These are phyloP conservation scores for Rheum nobile DNA, from an alignment of 148 eudicot genomes.

Conservation along the genomic window DNA sequence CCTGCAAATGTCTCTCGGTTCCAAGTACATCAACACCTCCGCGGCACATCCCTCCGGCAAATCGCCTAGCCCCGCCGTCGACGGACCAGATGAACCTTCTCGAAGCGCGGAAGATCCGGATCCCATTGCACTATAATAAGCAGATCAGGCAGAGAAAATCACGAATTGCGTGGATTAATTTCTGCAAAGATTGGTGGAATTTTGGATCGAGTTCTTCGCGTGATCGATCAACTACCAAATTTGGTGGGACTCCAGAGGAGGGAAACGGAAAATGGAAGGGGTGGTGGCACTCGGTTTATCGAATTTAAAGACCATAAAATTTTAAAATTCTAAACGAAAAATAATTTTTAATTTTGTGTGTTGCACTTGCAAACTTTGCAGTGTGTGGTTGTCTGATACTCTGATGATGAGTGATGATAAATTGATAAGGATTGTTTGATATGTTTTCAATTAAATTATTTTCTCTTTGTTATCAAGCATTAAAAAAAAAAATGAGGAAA, in stretches of 20 bases:
- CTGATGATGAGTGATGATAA: not conserved
- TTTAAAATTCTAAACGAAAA: not conserved
- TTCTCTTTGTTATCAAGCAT: no score
- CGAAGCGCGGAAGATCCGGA: slow-evolving; percentile 25
- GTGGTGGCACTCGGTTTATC: not conserved
- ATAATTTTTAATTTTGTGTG: not conserved
- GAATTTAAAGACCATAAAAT: not conserved
- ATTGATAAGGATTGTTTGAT: not conserved
- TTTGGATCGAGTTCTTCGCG: not conserved
- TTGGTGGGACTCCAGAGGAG: not conserved
- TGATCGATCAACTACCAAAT: not conserved
- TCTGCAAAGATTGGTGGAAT: not conserved
- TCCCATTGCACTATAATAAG: slow-evolving; percentile 26
- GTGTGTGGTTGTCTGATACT: not conserved
- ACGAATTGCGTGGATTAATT: not conserved
- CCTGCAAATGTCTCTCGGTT: slow-evolving; percentile 58
- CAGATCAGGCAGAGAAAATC: not conserved
- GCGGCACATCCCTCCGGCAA: slow-evolving; percentile 86
- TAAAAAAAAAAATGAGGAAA: no score
- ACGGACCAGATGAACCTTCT: slow-evolving; percentile 12
- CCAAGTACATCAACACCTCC: slow-evolving; percentile 41
- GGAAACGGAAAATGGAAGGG: not conserved
- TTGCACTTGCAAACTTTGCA: not conserved
- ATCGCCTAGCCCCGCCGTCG: slow-evolving; percentile 46
- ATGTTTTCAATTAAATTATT: no score